A percentile compares a stretch with the other conserved stretches of the same genome.
phyloP scores from a whole-genome alignment of 176 grass and related monocot species.

The Tuctoria greenei region DNA sequence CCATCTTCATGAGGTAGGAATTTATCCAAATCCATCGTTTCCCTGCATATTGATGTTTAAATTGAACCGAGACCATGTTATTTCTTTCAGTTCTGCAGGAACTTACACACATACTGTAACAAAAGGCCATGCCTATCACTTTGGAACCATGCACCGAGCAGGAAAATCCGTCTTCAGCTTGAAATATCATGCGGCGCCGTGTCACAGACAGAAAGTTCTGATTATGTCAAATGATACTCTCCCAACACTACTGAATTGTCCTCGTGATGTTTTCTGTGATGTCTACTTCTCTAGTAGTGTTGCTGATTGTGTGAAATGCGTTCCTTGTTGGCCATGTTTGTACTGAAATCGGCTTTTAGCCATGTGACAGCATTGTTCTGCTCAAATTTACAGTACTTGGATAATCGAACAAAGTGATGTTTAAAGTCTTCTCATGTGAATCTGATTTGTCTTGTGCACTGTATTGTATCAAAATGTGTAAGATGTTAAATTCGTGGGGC shows the following conservation, averaged over 20 bases:
- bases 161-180: background rate
- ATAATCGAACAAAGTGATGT: background rate
- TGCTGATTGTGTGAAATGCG: constrained; percentile 20
- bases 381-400: background rate
- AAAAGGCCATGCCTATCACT: background rate
- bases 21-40: background rate
- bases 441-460: background rate
- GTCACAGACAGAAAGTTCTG: constrained; percentile 10
- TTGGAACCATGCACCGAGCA: background rate
- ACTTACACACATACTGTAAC: background rate
- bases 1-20: constrained; percentile 59
- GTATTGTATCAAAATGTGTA: background rate
- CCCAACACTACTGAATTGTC: background rate
- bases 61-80: background rate
- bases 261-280: constrained; percentile 25
- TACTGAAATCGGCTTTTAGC: constrained; percentile 19
- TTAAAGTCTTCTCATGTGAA: background rate
- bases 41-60: background rate
- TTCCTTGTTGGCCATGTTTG: constrained; percentile 14
- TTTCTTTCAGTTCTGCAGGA: constrained; percentile 3
- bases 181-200: constrained; percentile 12
- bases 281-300: background rate
- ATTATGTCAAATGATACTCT: constrained; percentile 2
- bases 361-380: background rate
- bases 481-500: background rate